Base-by-base conservation (phyloP, 2,329 filamentous ascomycete genomes). In the Phialocephala sp. region DNA sequence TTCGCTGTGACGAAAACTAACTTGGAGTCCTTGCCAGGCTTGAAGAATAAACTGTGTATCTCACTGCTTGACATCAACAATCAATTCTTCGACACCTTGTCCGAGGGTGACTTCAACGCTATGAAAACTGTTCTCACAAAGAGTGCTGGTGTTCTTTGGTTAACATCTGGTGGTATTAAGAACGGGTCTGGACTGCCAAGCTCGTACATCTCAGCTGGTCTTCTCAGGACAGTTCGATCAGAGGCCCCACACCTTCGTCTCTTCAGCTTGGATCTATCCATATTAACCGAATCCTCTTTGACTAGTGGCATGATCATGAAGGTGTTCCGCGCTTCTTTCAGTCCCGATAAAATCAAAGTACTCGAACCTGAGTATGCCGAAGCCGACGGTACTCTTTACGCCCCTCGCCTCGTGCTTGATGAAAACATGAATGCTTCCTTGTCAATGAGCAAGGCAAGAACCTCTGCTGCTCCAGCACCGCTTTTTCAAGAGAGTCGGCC, bases 141-240 rank as follows among this genome's bases (percentile, higher is more conserved):
- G 3, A 32, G 27, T 32, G 27, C 27, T 32, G 27, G 45, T 55
- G 14, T 65, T 64, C 22, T 43, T 59, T 20, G 59, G 43, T 36
- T 45, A 56, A 2, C 62, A 59, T 35, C 57, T 86, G 1, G 86
- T 83, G 82, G 65, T 85, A n/a, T 83, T 82, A 8, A 63, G 74
- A 0, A 79, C 78, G 2, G 80, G 79, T 1, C 77, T 68, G 75
- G 74, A 74, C 64, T 43, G 68, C 52, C 22, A 37, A 20, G 37
- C 35, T 14, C 64, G 64, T 41, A 12, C 39, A 11, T 58, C 59
- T 68, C 18, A 52, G 67, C 27, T 14, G 66, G 71, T 55, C 54
- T 73, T 24, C 50, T 71, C 65, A 14, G 72, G 32, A 70, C 68
- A 36, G 50, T 70, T 39, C 58, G 66, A 43, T 59, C 63, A 3